A percentile compares a stretch with the other conserved stretches of the same genome.
These are phyloP conservation scores for Medicago lupulina DNA, from an alignment of 306 rosid genomes.

Conservation along the genomic window DNA sequence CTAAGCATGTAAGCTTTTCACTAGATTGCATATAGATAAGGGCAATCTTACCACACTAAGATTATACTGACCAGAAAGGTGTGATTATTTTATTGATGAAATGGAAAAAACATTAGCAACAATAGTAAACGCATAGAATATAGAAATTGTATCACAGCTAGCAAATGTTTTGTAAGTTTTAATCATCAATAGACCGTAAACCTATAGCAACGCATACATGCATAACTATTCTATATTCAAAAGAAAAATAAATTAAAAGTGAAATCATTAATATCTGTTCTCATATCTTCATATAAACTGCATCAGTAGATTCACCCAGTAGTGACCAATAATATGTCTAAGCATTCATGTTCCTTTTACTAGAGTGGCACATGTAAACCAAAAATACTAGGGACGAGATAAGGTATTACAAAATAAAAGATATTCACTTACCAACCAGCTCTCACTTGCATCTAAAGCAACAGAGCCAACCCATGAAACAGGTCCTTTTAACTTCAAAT, in stretches of 20 bases:
- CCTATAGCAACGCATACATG: no score
- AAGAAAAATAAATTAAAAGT: not conserved
- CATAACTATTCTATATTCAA: conserved; percentile 3
- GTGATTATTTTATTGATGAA: conserved; percentile 8
- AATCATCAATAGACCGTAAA: not conserved
- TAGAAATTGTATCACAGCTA: conserved; percentile 24
- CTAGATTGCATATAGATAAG: conserved; percentile 21
- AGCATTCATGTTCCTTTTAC: conserved; percentile 26
- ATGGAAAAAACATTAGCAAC: conserved; percentile 15
- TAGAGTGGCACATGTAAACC: conserved; percentile 12
- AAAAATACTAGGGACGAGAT: conserved; percentile 15
- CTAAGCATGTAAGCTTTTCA: conserved; percentile 25
- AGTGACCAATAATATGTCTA: conserved; percentile 20
- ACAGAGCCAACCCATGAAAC: conserved; percentile 72
- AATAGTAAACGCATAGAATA: not conserved
- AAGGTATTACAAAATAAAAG: conserved; percentile 16
- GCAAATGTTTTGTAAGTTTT: not conserved
- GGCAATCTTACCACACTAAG: conserved; percentile 17
- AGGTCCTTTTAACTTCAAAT: conserved; percentile 61
- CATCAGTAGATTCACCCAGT: conserved; percentile 13
- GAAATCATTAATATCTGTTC: conserved; percentile 20
- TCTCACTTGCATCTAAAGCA: conserved; percentile 87
- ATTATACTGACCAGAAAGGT: conserved; percentile 18
- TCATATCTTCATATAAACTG: conserved; percentile 24
- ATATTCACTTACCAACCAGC: conserved; percentile 85